Evolutionary conservation across 352 stramenopile species (phyloP).

Genomic region (Globisporangium viniferum): DNA sequence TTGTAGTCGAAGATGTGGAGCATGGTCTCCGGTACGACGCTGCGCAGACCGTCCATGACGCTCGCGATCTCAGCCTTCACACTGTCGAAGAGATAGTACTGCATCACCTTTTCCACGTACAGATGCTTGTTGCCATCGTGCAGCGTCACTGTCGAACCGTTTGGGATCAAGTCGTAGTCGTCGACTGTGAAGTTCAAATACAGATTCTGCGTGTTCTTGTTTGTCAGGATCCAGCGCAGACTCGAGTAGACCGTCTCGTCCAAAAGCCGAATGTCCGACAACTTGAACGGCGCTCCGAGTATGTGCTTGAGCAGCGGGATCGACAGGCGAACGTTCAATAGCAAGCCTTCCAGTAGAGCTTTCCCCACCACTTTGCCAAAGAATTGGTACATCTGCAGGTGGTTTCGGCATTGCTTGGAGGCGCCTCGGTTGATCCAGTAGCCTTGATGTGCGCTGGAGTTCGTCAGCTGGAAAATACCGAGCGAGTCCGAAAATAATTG

Average conservation of each 20-base stretch:
- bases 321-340: slow-evolving; percentile 64
- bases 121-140: slow-evolving; percentile 94
- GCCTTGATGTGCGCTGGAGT: slow-evolving; percentile 40
- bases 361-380: slow-evolving; percentile 70
- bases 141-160: slow-evolving; percentile 59
- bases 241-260: slow-evolving; percentile 75
- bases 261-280: slow-evolving; percentile 60
- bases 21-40: slow-evolving; percentile 93
- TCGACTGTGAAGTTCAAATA: slow-evolving; percentile 64
- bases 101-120: slow-evolving; percentile 91
- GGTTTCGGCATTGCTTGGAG: slow-evolving; percentile 20
- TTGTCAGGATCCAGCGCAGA: slow-evolving; percentile 57
- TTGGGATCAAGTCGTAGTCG: slow-evolving; percentile 56
- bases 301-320: slow-evolving; percentile 72
- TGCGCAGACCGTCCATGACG: slow-evolving; percentile 87
- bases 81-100: slow-evolving; percentile 95
- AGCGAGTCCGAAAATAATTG: slow-evolving; percentile 51
- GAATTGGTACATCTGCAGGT: slow-evolving; percentile 80
- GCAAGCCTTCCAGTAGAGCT: slow-evolving; percentile 63
- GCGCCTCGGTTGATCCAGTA: slow-evolving; percentile 63
- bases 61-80: slow-evolving; percentile 87
- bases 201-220: slow-evolving; percentile 49
- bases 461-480: slow-evolving; percentile 49
- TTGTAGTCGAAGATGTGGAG: slow-evolving; percentile 98
- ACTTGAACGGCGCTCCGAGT: slow-evolving; percentile 49